A percentile compares a stretch with the other conserved stretches of the same genome.
These are phyloP conservation scores for Apium graveolens DNA, from an alignment of 129 eudicot species.

Conservation along the genomic window DNA sequence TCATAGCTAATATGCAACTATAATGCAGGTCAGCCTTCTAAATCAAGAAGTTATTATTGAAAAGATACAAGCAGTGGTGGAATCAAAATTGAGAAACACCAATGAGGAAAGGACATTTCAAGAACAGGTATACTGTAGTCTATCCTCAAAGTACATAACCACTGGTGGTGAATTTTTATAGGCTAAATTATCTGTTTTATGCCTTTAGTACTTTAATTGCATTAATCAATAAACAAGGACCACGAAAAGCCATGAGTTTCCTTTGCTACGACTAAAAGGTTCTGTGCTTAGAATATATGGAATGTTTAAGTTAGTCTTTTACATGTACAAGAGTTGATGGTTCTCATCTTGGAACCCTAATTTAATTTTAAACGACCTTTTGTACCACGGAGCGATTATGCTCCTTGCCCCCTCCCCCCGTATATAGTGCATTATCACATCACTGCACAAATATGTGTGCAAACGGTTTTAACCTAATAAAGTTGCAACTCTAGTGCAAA, in stretches of 20 bases:
- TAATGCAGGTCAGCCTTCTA: slow-evolving; percentile 86
- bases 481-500: background rate
- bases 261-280: background rate
- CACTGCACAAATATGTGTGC: background rate
- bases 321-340: background rate
- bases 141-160: slow-evolving; percentile 2
- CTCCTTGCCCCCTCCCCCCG: no score
- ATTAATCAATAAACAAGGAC: background rate
- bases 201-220: background rate
- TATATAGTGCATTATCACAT: background rate
- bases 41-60: slow-evolving; percentile 91
- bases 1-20: slow-evolving; percentile 5
- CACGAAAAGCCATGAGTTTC: background rate
- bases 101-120: slow-evolving; percentile 75
- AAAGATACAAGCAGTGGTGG: slow-evolving; percentile 83
- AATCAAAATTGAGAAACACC: slow-evolving; percentile 64
- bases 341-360: background rate
- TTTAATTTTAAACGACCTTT: no score
- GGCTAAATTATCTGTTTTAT: background rate
- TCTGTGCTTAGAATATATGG: no score
- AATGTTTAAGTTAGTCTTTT: no score
- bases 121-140: slow-evolving; percentile 56
- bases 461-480: no score
- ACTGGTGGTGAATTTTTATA: background rate
- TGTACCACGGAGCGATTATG: background rate